Evolutionary conservation across 768 basidiomycete species (phyloP).

Genomic region (Auricularia sp.): DNA sequence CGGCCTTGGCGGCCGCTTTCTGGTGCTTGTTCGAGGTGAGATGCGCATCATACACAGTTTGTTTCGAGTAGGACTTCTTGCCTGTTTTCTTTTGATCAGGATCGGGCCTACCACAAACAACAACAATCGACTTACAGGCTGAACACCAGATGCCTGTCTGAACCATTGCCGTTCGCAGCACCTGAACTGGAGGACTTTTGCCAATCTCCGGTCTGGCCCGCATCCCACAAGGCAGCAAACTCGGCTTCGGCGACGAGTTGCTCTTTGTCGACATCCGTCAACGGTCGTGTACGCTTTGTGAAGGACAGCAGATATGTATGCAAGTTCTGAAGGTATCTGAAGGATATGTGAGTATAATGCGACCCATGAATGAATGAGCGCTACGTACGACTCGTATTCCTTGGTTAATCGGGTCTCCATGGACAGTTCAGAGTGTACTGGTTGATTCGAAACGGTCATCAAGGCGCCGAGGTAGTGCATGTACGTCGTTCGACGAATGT

Average conservation of each 20-base stretch:
- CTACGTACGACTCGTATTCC: constrained; percentile 67
- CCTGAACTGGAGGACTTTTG: constrained; percentile 33
- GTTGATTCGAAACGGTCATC: constrained; percentile 48
- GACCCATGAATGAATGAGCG: background rate
- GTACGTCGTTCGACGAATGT: constrained; percentile 78
- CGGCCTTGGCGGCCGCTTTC: constrained; percentile 71
- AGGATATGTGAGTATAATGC: background rate
- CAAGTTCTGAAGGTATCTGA: constrained; percentile 74
- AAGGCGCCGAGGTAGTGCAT: constrained; percentile 87
- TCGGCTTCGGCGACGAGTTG: constrained; percentile 53
- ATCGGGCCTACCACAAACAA: constrained; percentile 2
- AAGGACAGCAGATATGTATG: constrained; percentile 82
- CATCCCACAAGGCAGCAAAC: constrained; percentile 76
- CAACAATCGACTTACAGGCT: constrained; percentile 53
- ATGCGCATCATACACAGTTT: constrained; percentile 96
- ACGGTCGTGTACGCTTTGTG: constrained; percentile 71
- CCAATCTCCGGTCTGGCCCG: constrained; percentile 69
- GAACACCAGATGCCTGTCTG: constrained; percentile 85
- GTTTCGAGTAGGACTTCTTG: constrained; percentile 90
- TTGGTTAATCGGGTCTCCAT: constrained; percentile 58
- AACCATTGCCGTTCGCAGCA: constrained; percentile 28
- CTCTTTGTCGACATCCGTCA: constrained; percentile 63
- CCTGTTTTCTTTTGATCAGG: constrained; percentile 35
- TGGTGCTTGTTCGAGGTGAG: constrained; percentile 91
- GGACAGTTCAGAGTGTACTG: constrained; percentile 58